Evolutionary conservation across 2,329 filamentous ascomycete species (phyloP).

Genomic region (Alternaria triticina): DNA sequence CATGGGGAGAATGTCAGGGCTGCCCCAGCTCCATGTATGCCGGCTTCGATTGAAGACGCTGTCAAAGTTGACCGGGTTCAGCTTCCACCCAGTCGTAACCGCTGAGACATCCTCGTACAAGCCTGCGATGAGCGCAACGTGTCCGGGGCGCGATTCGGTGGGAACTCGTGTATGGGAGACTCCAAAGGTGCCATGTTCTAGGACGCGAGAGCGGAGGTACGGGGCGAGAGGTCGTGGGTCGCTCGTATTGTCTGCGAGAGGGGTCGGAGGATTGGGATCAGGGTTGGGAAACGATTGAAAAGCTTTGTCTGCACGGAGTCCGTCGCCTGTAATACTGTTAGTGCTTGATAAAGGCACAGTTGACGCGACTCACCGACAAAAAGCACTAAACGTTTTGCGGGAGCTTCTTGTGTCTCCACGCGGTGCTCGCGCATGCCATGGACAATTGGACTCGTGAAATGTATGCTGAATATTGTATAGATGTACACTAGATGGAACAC

Average conservation of each 20-base stretch:
- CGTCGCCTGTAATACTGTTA: conserved; percentile 69
- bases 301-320: conserved; percentile 94
- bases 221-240: conserved; percentile 82
- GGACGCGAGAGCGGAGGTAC: conserved; percentile 85
- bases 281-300: conserved; percentile 94
- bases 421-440: conserved; percentile 88
- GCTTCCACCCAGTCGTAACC: conserved; percentile 96
- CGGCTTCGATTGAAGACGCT: conserved; percentile 96
- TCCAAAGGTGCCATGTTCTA: conserved; percentile 91
- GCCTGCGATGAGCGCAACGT: conserved; percentile 95
- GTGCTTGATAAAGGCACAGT: background rate
- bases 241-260: conserved; percentile 65
- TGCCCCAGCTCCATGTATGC: conserved; percentile 99
- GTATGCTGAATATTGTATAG: conserved; percentile 90
- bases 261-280: conserved; percentile 65
- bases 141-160: conserved; percentile 93
- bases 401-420: conserved; percentile 74
- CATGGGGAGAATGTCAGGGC: conserved; percentile 96
- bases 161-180: conserved; percentile 97
- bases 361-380: conserved; percentile 73
- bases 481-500: conserved; percentile 94
- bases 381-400: conserved; percentile 87
- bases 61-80: conserved; percentile 98
- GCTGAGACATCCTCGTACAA: conserved; percentile 98
- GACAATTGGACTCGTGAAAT: conserved; percentile 97